These are phyloP conservation scores for Annona cherimola DNA, from an alignment of 164 flowering plant genomes.

Conservation along the genomic window DNA sequence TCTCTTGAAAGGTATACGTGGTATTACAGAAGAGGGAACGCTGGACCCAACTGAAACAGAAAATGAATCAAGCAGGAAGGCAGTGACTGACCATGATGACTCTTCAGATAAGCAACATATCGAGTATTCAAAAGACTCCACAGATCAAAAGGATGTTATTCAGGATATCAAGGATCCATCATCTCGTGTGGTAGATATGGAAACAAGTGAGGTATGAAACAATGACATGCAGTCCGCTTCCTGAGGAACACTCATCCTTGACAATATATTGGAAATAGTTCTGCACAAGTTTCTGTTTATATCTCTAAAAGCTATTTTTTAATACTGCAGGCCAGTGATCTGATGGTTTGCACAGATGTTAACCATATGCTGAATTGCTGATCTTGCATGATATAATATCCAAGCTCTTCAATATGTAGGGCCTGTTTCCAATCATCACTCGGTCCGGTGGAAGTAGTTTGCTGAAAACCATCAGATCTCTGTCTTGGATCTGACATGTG, in stretches of 20 bases:
- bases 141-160: conserved; percentile 38
- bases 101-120: conserved; percentile 27
- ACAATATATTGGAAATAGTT: not conserved
- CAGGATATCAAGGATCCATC: conserved; percentile 56
- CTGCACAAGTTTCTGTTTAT: not conserved
- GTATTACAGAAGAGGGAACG: conserved; percentile 65
- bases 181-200: conserved; percentile 42
- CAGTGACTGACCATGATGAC: conserved; percentile 27
- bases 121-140: conserved; percentile 37
- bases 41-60: conserved; percentile 50
- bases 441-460: not conserved
- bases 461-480: not conserved
- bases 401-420: not conserved
- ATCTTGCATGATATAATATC: not conserved
- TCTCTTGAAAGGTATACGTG: conserved; percentile 75
- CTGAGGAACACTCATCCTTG: not conserved
- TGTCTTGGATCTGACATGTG: not conserved
- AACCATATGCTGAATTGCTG: not conserved
- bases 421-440: not conserved
- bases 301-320: not conserved
- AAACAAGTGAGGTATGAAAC: conserved; percentile 64
- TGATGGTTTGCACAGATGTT: not conserved
- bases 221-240: not conserved
- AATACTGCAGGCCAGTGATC: not conserved
- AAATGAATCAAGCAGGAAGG: conserved; percentile 30